A percentile compares a stretch with the other conserved stretches of the same genome.
These are phyloP conservation scores for Neoarthrinium moseri DNA, from an alignment of 2,329 filamentous ascomycete species.

Conservation along the genomic window DNA sequence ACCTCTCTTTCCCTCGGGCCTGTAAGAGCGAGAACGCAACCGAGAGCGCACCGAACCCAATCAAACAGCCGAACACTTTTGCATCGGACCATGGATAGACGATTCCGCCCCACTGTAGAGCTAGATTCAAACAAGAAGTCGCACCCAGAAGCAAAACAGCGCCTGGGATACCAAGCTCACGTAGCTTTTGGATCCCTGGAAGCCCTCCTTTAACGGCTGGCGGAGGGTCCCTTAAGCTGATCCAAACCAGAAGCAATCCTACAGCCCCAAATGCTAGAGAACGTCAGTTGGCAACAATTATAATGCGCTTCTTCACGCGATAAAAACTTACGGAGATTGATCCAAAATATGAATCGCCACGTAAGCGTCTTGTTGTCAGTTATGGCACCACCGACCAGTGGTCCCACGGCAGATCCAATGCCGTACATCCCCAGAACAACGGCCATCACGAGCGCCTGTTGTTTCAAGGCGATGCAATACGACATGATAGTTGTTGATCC, in stretches of 20 bases:
- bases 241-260: constrained; percentile 3
- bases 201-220: not conserved
- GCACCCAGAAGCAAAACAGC: not conserved
- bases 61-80: constrained; percentile 20
- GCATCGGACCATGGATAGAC: constrained; percentile 20
- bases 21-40: not conserved
- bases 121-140: constrained; percentile 16
- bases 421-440: constrained; percentile 17
- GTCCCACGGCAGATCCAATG: constrained; percentile 16
- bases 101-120: constrained; percentile 22
- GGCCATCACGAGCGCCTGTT: constrained; percentile 14
- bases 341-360: constrained; percentile 10
- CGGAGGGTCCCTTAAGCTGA: constrained; percentile 4
- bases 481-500: constrained; percentile 30
- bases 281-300: not conserved
- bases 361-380: constrained; percentile 8
- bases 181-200: not conserved
- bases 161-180: constrained; percentile 1
- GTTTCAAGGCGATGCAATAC: constrained; percentile 12
- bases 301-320: not conserved
- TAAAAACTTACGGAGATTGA: constrained; percentile 8
- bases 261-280: constrained; percentile 3
- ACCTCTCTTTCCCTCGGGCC: constrained; percentile 3
- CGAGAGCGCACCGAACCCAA: constrained; percentile 14
- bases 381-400: constrained; percentile 17